These are phyloP conservation scores for Purpureocillium lavendulum DNA, from an alignment of 2,329 filamentous ascomycete species.

Conservation along the genomic window DNA sequence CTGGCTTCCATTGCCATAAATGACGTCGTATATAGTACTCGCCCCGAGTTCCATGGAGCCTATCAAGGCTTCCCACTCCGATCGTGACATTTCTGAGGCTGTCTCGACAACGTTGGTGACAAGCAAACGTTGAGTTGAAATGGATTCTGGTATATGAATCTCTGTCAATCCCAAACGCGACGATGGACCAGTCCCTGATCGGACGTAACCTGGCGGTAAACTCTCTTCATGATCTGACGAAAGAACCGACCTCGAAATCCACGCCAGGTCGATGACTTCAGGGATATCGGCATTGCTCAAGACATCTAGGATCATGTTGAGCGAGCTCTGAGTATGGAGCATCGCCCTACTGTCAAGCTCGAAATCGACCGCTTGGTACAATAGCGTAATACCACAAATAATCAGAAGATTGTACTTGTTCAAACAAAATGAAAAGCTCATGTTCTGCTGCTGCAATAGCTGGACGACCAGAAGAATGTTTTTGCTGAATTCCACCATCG, in stretches of 20 bases:
- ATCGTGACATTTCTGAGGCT: conserved; percentile 42
- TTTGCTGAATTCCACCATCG: conserved; percentile 78
- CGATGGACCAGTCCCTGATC: conserved; percentile 36
- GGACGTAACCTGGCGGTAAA: conserved; percentile 40
- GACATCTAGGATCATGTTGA: conserved; percentile 56
- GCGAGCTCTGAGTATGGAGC: conserved; percentile 72
- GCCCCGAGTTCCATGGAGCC: conserved; percentile 71
- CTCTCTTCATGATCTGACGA: conserved; percentile 31
- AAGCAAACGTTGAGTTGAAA: neutral
- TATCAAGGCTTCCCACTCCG: conserved; percentile 77
- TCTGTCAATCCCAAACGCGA: conserved; percentile 33
- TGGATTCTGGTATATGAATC: conserved; percentile 22
- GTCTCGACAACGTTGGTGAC: conserved; percentile 16
- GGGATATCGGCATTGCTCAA: conserved; percentile 44
- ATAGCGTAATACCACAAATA: conserved; percentile 73
- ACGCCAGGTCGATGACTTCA: conserved; percentile 46
- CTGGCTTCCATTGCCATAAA: conserved; percentile 59
- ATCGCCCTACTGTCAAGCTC: conserved; percentile 79
- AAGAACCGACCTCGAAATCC: conserved; percentile 41
- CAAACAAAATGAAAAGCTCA: conserved; percentile 85
- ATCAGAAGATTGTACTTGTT: conserved; percentile 81
- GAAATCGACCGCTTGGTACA: conserved; percentile 76
- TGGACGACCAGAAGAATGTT: conserved; percentile 85
- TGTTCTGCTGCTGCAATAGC: conserved; percentile 76
- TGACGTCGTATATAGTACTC: conserved; percentile 77